Percentiles rank a stretch among this genome's conserved stretches.
Conservation (phyloP, 768 basidiomycete genomes). For the Lentinus tigrinus region DNA sequence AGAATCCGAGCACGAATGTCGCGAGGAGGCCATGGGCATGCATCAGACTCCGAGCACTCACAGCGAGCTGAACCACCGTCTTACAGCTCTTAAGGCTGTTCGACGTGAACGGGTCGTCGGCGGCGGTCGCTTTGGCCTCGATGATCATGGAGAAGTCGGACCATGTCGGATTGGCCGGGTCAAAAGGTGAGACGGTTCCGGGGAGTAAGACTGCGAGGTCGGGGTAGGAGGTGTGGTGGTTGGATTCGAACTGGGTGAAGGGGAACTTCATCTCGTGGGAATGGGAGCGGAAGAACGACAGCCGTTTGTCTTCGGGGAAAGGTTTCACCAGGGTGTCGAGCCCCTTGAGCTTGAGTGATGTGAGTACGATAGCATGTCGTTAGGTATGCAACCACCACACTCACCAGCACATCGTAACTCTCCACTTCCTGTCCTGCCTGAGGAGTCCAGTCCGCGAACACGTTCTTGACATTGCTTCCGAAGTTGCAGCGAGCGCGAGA, state of each 20-base stretch:
- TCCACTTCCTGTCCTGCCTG: neutral
- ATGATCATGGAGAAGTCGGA: neutral
- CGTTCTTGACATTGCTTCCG: neutral
- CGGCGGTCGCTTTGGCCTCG: neutral
- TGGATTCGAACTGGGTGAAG: neutral
- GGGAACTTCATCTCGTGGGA: neutral
- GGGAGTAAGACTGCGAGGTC: neutral
- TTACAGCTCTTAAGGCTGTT: neutral
- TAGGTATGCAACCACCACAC: neutral
- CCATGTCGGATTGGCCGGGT: neutral
- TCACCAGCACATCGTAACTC: neutral
- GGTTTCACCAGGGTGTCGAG: neutral
- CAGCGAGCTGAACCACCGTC: neutral
- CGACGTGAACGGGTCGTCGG: neutral
- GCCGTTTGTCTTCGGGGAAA: neutral
- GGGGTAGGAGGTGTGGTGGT: neutral
- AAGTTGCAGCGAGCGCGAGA: neutral
- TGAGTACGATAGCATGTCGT: neutral
- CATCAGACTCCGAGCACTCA: neutral
- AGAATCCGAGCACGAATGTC: slow-evolving; percentile 8
- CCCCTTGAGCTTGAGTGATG: neutral
- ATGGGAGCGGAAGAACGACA: neutral
- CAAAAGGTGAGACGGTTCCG: neutral
- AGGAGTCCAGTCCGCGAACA: neutral
- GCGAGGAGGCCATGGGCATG: neutral